A percentile compares a stretch with the other conserved stretches of the same genome.
These are phyloP conservation scores for Penicillium sp. DNA, from an alignment of 2,329 filamentous ascomycete genomes.

Conservation along the genomic window DNA sequence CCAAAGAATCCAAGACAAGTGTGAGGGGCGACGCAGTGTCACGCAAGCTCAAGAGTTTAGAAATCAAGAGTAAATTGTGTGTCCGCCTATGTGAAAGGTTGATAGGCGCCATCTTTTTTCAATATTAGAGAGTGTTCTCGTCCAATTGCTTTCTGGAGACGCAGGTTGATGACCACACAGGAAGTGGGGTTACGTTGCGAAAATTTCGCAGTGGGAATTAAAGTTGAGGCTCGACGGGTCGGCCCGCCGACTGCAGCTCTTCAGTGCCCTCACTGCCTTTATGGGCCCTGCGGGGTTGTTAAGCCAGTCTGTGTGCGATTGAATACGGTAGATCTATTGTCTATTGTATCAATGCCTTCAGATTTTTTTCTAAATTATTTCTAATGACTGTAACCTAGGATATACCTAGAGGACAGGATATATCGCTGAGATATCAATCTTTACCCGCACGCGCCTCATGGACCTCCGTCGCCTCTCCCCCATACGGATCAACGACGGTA, in stretches of 20 bases:
- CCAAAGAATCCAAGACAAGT: constrained; percentile 76
- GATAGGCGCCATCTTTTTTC: constrained; percentile 33
- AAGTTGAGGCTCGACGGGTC: constrained; percentile 35
- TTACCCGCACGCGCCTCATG: not conserved
- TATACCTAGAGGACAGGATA: not conserved
- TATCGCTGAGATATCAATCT: not conserved
- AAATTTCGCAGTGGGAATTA: constrained; percentile 29
- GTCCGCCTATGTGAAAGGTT: constrained; percentile 65
- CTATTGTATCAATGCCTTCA: too few species aligned
- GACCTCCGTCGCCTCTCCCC: not conserved
- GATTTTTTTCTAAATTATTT: too few species aligned
- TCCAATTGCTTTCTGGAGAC: constrained; percentile 3
- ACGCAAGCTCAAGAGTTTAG: constrained; percentile 74
- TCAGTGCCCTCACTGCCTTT: not conserved
- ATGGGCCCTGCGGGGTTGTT: not conserved
- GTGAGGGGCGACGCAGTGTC: constrained; percentile 84
- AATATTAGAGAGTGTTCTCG: not conserved
- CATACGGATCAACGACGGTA: constrained; percentile 34
- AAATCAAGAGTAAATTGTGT: constrained; percentile 78
- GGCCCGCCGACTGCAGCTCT: constrained; percentile 21
- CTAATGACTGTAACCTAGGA: not conserved
- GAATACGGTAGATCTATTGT: too few species aligned
- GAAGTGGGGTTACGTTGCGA: constrained; percentile 24
- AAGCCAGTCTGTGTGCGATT: not conserved
- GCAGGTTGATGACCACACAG: constrained; percentile 9